These are phyloP conservation scores for Bassia scoparia DNA, from an alignment of 148 eudicot genomes.

Conservation along the genomic window DNA sequence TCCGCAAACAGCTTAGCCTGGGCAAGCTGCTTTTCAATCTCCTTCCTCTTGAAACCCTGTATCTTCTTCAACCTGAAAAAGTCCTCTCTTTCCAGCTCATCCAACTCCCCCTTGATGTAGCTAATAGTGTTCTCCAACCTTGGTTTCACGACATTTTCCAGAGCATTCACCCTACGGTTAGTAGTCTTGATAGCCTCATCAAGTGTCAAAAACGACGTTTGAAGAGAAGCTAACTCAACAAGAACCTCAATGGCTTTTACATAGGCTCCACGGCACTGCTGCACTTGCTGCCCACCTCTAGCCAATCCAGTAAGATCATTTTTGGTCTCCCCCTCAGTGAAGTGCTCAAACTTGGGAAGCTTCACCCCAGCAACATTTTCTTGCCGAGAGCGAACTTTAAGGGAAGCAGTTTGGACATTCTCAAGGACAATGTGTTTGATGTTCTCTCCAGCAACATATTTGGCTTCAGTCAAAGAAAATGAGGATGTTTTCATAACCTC, in stretches of 20 bases:
- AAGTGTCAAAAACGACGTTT: conserved; percentile 83
- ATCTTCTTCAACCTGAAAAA: conserved; percentile 91
- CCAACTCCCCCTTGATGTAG: conserved; percentile 85
- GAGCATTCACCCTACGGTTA: conserved; percentile 79
- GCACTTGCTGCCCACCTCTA: conserved; percentile 75
- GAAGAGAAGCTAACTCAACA: conserved; percentile 84
- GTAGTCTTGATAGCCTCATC: conserved; percentile 92
- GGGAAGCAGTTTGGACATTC: conserved; percentile 56
- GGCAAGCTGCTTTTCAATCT: conserved; percentile 53
- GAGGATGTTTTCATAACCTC: conserved; percentile 61
- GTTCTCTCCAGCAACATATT: conserved; percentile 80
- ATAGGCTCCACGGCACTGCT: conserved; percentile 58
- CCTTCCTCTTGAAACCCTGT: conserved; percentile 80
- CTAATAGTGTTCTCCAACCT: conserved; percentile 68
- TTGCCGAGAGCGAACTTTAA: conserved; percentile 60
- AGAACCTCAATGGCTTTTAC: conserved; percentile 77
- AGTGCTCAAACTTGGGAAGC: conserved; percentile 67
- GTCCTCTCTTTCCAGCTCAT: conserved; percentile 89
- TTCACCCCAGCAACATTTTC: conserved; percentile 79
- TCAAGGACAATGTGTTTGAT: conserved; percentile 65
- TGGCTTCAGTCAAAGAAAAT: conserved; percentile 71
- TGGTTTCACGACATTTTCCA: conserved; percentile 85
- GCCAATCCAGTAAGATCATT: conserved; percentile 75
- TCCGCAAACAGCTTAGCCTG: conserved; percentile 54
- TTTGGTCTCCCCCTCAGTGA: conserved; percentile 61